Base-by-base conservation (phyloP, 2,329 filamentous ascomycete genomes). In the Paramyrothecium sp. region DNA sequence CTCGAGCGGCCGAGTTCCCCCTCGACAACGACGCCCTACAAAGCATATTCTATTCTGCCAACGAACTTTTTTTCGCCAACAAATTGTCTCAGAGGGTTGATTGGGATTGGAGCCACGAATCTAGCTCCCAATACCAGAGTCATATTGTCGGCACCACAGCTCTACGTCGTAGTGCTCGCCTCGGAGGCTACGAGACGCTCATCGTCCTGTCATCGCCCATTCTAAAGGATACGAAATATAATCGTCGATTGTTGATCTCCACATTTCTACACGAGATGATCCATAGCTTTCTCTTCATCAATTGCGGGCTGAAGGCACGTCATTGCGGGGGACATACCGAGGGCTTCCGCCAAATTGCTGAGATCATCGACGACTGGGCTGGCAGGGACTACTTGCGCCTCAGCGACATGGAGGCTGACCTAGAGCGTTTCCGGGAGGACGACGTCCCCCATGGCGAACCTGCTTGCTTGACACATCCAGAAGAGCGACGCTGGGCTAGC, bases 181-280 rank as follows among this genome's bases (percentile, higher is more conserved):
- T 72, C 2, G 76, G 78, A 22, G 85, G 84, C 12, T 86, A 81
- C 64, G 86, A 89, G 69, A 87, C 85, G 2, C 74, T 87, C 23
- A 86, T 89, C 53, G 80, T 86, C 4, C 73, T 89, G 13, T 88
- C 85, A 3, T 77, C 78, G 2, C 81, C 83, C 0, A 85, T 88
- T 16, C 76, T 88, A n/a, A 75, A 74, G 44, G 77, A 82, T 60
- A 76, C 71, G 16, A 77, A 74, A 52, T 89, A 85, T 68, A 86
- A 85, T 66, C 74, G 85, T 5, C 77, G 84, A 7, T 75, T 89
- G 17, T 77, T 89, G 55, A 86, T 89, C 52, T 84, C 83, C 7
- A 86, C 86, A 0, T 88, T 89, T 60, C 65, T 89, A 51, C 86
- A 89, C 65, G 86, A 89, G 70, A 79, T 88, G 63, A 85, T 89